Conservation (phyloP, 495 filamentous ascomycete genomes). For the Aspergillus nanangensis region DNA sequence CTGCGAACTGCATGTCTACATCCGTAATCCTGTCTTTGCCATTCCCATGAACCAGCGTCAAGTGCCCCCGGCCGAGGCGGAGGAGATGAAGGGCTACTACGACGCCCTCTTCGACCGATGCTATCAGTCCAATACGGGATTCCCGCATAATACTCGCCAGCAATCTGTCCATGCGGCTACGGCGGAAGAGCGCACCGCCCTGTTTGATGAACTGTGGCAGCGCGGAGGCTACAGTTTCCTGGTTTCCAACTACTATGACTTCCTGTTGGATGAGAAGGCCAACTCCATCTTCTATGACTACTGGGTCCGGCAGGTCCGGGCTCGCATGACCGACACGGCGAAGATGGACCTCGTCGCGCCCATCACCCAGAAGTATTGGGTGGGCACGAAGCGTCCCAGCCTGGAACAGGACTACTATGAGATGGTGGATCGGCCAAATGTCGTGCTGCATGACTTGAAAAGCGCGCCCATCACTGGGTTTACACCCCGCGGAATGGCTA, state of each 20-base stretch:
- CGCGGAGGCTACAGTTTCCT: constrained; percentile 46
- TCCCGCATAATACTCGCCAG: constrained; percentile 34
- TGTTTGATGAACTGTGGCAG: constrained; percentile 44
- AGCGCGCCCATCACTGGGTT: constrained; percentile 42
- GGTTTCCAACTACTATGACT: constrained; percentile 47
- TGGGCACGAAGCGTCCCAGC: constrained; percentile 49
- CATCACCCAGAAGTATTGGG: constrained; percentile 35
- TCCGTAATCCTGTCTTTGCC: constrained; percentile 42
- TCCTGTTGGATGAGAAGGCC: constrained; percentile 35
- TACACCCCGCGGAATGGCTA: constrained; percentile 38
- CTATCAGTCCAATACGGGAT: constrained; percentile 36
- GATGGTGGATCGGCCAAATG: constrained; percentile 47
- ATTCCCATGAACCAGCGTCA: constrained; percentile 42
- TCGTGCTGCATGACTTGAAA: constrained; percentile 45
- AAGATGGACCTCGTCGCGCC: constrained; percentile 51
- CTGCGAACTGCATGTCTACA: constrained; percentile 35
- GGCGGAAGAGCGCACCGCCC: constrained; percentile 36
- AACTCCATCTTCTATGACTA: constrained; percentile 50
- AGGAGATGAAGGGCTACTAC: constrained; percentile 42
- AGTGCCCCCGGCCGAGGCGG: constrained; percentile 31
- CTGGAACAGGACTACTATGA: constrained; percentile 55
- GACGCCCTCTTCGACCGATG: constrained; percentile 29
- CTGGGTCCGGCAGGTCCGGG: constrained; percentile 46
- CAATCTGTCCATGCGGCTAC: constrained; percentile 42
- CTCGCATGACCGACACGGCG: constrained; percentile 41